Conservation (phyloP, 2,329 filamentous ascomycete genomes). For the Fusarium drepaniforme region DNA sequence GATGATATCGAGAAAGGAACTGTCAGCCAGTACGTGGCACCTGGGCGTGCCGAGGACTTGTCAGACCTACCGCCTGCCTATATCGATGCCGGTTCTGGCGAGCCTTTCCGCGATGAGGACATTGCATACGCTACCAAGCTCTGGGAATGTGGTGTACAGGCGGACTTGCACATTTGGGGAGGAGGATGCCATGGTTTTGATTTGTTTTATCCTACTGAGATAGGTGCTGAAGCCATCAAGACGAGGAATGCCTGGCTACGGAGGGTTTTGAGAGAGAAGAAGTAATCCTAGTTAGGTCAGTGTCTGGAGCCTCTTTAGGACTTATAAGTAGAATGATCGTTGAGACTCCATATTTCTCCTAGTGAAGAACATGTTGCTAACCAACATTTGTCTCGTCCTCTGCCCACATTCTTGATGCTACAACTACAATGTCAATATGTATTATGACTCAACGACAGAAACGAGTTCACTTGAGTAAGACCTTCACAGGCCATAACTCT, state of each 20-base stretch:
- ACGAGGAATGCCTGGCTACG: slow-evolving; percentile 6
- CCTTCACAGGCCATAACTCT: not conserved
- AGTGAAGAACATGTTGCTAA: not conserved
- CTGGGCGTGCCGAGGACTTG: slow-evolving; percentile 14
- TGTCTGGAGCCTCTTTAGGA: accelerated
- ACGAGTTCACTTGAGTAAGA: not conserved
- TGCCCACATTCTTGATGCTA: not conserved
- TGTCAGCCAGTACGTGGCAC: slow-evolving; percentile 15
- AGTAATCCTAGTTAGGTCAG: accelerated
- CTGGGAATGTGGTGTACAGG: slow-evolving; percentile 18
- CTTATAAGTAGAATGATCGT: not conserved
- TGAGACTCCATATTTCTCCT: not conserved
- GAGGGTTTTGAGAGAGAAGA: not conserved
- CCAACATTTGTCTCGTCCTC: not conserved
- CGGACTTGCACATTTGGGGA: slow-evolving; percentile 28
- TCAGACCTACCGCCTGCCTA: slow-evolving; percentile 6
- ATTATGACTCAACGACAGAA: not conserved
- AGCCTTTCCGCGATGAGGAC: slow-evolving; percentile 29
- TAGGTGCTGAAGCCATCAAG: slow-evolving; percentile 2
- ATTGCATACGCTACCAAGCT: slow-evolving; percentile 20
- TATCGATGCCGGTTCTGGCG: slow-evolving; percentile 22
- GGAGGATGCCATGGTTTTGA: slow-evolving; percentile 27
- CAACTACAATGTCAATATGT: not conserved
- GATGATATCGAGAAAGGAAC: not conserved
- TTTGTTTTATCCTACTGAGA: slow-evolving; percentile 9